Evolutionary conservation across 148 eudicot species (phyloP), one percentile per base, ranked within the genome.

Genomic region (Amaranthus palmeri): DNA sequence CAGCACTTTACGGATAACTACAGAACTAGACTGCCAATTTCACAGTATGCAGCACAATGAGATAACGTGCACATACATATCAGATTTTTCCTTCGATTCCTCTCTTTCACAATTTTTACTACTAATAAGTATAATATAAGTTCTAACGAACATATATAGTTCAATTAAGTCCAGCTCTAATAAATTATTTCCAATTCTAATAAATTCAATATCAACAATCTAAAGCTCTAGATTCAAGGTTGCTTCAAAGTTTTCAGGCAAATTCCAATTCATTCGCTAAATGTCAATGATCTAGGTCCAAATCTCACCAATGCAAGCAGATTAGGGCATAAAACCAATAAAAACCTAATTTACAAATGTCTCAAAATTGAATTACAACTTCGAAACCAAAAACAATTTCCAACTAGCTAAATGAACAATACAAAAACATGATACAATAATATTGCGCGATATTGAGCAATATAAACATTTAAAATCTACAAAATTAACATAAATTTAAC

Each of bases 251-350:
- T 52, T 62, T 14, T 41, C 52, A 17, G 13, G 8, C 46, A 25
- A 61, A n/a, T 50, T 72, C 61, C 67, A 61, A 8, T 72, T 71
- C 7, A 14, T 71, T 49, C 13, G 10, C 14, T 15, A n/a, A 8
- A 70, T 2, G 3, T 44, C 7, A 71, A 12, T 0, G 6, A 15
- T 12, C 49, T 14, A 10, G 63, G 67, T 61, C 60, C 51, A 15
- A 62, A 62, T 15, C 42, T 15, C 4, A 52, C 48, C 50, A 42
- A 51, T 52, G 43, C 25, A 7, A 42, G n/a, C 12, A 62, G 0
- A 7, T 51, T 42, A 47, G 54, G 59, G 48, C 41, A 42, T 18
- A 52, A 25, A 42, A 13, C 68, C 53, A 65, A 45, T 15, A 0
- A 43, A 15, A 8, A 8, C 52, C 4, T 41, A 6, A 46, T n/a